Conservation (phyloP, 73 alveolate genomes). For the Paramecium sexaurelia region DNA sequence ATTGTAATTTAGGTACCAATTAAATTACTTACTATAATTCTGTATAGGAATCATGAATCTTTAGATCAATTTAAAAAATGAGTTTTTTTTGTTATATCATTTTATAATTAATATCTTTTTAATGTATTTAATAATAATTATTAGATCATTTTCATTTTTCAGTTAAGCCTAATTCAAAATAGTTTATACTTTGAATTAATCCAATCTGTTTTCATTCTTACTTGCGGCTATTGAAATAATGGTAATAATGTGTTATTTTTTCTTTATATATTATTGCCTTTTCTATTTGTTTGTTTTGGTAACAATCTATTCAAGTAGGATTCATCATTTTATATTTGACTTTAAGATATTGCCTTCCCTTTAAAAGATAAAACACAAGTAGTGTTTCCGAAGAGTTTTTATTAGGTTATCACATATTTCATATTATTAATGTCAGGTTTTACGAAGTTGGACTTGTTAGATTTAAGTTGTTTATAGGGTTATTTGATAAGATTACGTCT, state of each 20-base stretch:
- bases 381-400: background rate
- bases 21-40: background rate
- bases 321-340: background rate
- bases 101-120: background rate
- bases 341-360: background rate
- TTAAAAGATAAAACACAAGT: background rate
- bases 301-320: background rate
- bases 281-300: background rate
- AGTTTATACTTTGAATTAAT: background rate
- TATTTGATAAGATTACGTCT: background rate
- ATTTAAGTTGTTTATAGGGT: background rate
- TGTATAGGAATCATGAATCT: background rate
- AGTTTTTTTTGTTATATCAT: background rate
- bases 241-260: background rate
- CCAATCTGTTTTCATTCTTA: slow-evolving; percentile 27
- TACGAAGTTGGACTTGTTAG: background rate
- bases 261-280: background rate
- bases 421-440: background rate
- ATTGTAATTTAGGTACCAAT: background rate
- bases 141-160: background rate
- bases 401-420: background rate
- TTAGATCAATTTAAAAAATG: no score
- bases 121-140: background rate
- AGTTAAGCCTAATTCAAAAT: background rate
- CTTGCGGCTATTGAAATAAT: background rate